Evolutionary conservation across 768 basidiomycete genomes (phyloP).

Genomic region (Lactarius quietus): DNA sequence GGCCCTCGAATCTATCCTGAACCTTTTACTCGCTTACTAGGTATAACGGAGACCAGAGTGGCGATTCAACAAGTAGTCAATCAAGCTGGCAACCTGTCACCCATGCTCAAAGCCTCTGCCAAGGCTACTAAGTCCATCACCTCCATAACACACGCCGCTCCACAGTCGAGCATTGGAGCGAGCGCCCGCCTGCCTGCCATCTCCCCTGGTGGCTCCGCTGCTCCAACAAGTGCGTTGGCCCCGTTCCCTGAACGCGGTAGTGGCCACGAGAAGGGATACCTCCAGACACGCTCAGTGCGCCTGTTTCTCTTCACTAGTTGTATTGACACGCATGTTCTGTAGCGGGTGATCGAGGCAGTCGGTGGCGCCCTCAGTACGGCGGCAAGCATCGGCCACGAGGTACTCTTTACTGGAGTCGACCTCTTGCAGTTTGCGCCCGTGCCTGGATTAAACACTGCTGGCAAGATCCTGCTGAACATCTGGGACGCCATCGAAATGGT

Average conservation of each 20-base stretch:
- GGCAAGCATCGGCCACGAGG: slow-evolving; percentile 43
- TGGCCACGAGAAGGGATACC: slow-evolving; percentile 28
- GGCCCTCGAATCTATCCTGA: too few species aligned
- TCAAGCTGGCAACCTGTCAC: background rate
- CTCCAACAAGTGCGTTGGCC: background rate
- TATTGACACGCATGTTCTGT: background rate
- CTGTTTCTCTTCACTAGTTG: background rate
- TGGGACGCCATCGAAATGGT: slow-evolving; percentile 62
- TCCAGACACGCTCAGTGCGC: slow-evolving; percentile 32
- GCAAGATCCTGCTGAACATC: slow-evolving; percentile 50
- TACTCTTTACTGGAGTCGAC: slow-evolving; percentile 41
- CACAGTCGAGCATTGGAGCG: background rate
- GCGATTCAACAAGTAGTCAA: background rate
- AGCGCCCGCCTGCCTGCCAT: slow-evolving; percentile 21
- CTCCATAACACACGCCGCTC: slow-evolving; percentile 8
- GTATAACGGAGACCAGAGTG: background rate
- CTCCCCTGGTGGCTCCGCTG: slow-evolving; percentile 3
- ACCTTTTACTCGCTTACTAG: background rate
- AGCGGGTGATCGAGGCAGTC: slow-evolving; percentile 30
- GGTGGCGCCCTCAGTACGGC: slow-evolving; percentile 41
- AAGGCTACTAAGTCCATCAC: background rate
- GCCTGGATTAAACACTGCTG: slow-evolving; percentile 51
- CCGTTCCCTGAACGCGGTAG: background rate
- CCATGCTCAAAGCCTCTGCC: background rate
- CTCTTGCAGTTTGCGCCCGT: slow-evolving; percentile 52